These are phyloP conservation scores for Pseudogymnoascus sp. DNA, from an alignment of 2,329 filamentous ascomycete species.

Conservation along the genomic window DNA sequence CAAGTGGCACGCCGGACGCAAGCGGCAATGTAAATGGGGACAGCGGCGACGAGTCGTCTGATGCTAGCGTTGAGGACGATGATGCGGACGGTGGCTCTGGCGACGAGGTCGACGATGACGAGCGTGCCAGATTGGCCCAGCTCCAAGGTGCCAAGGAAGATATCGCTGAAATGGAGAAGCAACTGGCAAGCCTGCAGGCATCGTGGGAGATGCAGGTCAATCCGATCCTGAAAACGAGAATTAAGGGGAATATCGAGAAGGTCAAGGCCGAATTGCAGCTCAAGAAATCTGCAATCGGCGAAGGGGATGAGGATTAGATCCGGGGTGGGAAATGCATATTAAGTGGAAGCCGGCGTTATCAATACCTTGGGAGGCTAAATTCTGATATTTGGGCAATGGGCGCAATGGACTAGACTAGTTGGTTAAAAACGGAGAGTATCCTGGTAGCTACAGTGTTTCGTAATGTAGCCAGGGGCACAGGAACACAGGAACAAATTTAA, in stretches of 20 bases:
- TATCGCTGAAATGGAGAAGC: slow-evolving; percentile 44
- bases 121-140: slow-evolving; percentile 38
- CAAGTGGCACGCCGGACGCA: slow-evolving; percentile 19
- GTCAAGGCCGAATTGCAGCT: slow-evolving; percentile 45
- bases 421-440: background rate
- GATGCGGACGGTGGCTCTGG: slow-evolving; percentile 35
- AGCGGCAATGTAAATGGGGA: slow-evolving; percentile 22
- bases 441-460: background rate
- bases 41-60: slow-evolving; percentile 35
- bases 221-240: slow-evolving; percentile 39
- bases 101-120: slow-evolving; percentile 43
- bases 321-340: background rate
- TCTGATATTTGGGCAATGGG: background rate
- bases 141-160: slow-evolving; percentile 41
- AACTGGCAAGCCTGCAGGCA: slow-evolving; percentile 35
- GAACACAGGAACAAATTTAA: background rate
- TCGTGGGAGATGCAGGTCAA: slow-evolving; percentile 38
- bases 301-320: slow-evolving; percentile 23
- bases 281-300: slow-evolving; percentile 38
- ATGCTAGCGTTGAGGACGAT: slow-evolving; percentile 33
- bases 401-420: background rate
- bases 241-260: slow-evolving; percentile 39
- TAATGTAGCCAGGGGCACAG: background rate
- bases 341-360: background rate
- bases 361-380: background rate